Evolutionary conservation across 2,329 filamentous ascomycete species (phyloP), one percentile per base, ranked within the genome.

Genomic region (Fusarium penzigii): DNA sequence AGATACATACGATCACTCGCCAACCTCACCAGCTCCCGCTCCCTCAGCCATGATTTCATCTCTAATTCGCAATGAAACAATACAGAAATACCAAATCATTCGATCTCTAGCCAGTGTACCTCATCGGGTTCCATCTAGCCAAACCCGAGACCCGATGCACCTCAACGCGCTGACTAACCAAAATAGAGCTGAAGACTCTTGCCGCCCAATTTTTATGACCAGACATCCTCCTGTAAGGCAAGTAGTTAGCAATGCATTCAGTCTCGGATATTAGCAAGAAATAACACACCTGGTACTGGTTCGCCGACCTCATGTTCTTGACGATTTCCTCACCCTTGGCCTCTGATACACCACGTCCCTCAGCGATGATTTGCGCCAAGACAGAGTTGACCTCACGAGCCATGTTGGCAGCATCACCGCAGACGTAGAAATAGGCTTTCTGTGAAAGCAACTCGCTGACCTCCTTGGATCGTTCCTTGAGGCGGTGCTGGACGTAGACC

Each of bases 401-500:
- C 92, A 97, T 97, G 77, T 96, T 92, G 51, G 94, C 90, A 1
- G 95, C 95, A 70, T 99, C 94, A 75, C 94, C 94, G 67, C 95
- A 99, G 52, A 99, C 93, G 72, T 99, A 99, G 72, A 99, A 92
- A 75, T 94, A 97, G 6, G 91, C 94, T 71, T 92, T 89, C 72
- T 92, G 80, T 62, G 88, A 80, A 10, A 99, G 80, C 1, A 99
- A 84, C 59, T 93, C 86, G 74, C 96, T 93, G 75, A 99, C 82
- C 65, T 96, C 85, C 65, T 89, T 83, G 53, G 89, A 86, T 46
- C 86, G 81, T 72, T 97, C 90, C 75, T 89, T 88, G 55, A 99
- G 81, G 56, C 89, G 84, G 74, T 99, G 92, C 75, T 99, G 94
- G 17, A 99, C 94, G 69, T 99, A 99, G 38, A 99, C 90, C 77